Percentiles rank a stretch among this genome's conserved stretches.
phyloP scores from a whole-genome alignment of 225 moss, liverwort and hornwort species.

The Polytrichum formosum region DNA sequence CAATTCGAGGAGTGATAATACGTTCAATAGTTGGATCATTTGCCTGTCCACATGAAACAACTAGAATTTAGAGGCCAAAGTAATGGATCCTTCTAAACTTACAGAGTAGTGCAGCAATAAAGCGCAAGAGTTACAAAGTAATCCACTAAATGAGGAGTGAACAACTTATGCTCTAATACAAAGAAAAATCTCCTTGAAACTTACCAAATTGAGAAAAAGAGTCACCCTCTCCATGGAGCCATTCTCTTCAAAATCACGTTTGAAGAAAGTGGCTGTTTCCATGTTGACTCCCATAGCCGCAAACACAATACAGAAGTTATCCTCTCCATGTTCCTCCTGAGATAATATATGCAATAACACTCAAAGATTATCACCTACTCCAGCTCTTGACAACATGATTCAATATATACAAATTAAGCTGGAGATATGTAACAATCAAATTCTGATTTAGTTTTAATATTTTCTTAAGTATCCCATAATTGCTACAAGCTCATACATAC shows the following conservation, averaged over 20 bases:
- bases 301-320: slow-evolving; percentile 95
- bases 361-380: not conserved
- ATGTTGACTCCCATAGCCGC: slow-evolving; percentile 99
- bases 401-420: no score
- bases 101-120: no score
- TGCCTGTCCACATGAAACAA: slow-evolving; percentile 30
- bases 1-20: slow-evolving; percentile 95
- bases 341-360: not conserved
- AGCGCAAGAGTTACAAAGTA: no score
- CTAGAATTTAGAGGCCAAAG: not conserved
- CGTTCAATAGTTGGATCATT: slow-evolving; percentile 97
- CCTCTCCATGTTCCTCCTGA: slow-evolving; percentile 61
- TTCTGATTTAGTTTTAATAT: no score
- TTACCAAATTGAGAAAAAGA: slow-evolving; percentile 81
- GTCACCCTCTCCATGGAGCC: slow-evolving; percentile 97
- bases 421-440: no score
- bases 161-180: no score
- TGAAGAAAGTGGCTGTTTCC: slow-evolving; percentile 96
- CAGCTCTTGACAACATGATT: no score
- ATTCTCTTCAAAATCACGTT: slow-evolving; percentile 95
- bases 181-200: not conserved
- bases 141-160: no score
- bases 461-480: no score
- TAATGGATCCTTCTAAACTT: no score
- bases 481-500: no score